Conservation (phyloP, 257 asterid genomes). For the Thymus quinquecostatus region DNA sequence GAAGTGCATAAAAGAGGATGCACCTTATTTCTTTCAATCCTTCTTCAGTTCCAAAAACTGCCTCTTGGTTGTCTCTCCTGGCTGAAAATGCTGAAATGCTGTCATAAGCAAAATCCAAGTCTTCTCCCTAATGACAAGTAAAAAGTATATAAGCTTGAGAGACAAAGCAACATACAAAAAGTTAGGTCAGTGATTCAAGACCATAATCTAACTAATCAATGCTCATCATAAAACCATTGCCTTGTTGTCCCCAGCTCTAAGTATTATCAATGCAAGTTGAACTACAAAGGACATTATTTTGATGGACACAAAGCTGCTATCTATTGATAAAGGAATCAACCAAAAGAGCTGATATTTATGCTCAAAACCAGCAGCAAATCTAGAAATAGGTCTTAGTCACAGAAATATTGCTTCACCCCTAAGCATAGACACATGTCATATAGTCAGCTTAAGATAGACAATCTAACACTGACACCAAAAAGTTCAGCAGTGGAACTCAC, state of each 20-base stretch:
- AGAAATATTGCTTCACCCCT: not conserved
- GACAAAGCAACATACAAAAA: not conserved
- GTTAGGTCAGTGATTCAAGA: conserved; percentile 20
- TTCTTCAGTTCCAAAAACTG: conserved; percentile 98
- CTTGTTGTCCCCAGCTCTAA: not conserved
- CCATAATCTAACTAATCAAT: conserved; percentile 10
- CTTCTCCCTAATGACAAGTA: conserved; percentile 75
- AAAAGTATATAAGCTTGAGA: conserved; percentile 27
- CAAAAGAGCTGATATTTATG: not conserved
- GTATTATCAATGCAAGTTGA: not conserved
- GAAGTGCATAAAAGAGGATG: conserved; percentile 24
- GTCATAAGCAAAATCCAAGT: conserved; percentile 93
- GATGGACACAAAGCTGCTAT: not conserved
- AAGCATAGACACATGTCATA: too few relatives aligned
- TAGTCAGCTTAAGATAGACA: too few relatives aligned
- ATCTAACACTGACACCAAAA: too few relatives aligned
- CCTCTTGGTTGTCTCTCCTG: conserved; percentile 97
- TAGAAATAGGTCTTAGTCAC: not conserved
- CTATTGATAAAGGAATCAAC: not conserved
- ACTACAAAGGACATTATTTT: not conserved
- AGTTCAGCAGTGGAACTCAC: too few relatives aligned
- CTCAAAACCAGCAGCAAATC: conserved; percentile 5
- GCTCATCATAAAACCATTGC: not conserved
- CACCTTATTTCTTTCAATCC: conserved; percentile 96
- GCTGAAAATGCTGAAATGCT: conserved; percentile 98